These are phyloP conservation scores for Colletotrichum costaricense DNA, from an alignment of 2,329 filamentous ascomycete species.

Conservation along the genomic window DNA sequence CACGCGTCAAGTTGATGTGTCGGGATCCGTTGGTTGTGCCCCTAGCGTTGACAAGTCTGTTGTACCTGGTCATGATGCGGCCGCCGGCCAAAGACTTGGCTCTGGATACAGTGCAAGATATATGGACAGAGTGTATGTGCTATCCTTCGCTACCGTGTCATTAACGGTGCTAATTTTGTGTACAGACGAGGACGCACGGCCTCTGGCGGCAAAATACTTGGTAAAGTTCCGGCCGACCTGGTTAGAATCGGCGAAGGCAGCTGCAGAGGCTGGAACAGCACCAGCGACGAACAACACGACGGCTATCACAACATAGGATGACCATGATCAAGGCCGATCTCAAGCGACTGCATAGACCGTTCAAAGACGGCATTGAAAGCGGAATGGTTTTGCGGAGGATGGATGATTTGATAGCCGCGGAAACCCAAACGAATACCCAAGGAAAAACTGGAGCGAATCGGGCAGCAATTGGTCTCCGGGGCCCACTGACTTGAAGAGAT, in stretches of 20 bases:
- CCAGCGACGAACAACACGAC: conserved; percentile 39
- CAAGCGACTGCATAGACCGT: neutral
- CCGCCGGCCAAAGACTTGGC: conserved; percentile 73
- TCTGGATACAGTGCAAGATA: conserved; percentile 73
- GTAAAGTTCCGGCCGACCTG: conserved; percentile 70
- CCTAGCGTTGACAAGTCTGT: conserved; percentile 71
- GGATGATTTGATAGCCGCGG: neutral
- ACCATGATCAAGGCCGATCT: neutral
- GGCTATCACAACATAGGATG: conserved; percentile 45
- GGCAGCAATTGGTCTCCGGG: neutral
- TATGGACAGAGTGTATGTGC: conserved; percentile 73
- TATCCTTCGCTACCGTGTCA: neutral
- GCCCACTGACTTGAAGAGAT: neutral
- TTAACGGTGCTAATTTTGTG: conserved; percentile 36
- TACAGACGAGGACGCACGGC: conserved; percentile 70
- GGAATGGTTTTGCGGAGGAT: neutral
- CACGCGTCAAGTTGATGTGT: conserved; percentile 76
- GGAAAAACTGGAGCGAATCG: neutral
- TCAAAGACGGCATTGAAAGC: neutral
- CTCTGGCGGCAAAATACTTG: conserved; percentile 72
- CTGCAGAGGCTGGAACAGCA: conserved; percentile 36
- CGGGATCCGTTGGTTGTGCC: conserved; percentile 73
- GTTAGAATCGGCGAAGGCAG: conserved; percentile 45
- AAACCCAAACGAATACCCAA: neutral
- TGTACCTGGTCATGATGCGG: conserved; percentile 76